phyloP scores from a whole-genome alignment of 228 moss, liverwort and hornwort species.

The Sphagnum fallax region DNA sequence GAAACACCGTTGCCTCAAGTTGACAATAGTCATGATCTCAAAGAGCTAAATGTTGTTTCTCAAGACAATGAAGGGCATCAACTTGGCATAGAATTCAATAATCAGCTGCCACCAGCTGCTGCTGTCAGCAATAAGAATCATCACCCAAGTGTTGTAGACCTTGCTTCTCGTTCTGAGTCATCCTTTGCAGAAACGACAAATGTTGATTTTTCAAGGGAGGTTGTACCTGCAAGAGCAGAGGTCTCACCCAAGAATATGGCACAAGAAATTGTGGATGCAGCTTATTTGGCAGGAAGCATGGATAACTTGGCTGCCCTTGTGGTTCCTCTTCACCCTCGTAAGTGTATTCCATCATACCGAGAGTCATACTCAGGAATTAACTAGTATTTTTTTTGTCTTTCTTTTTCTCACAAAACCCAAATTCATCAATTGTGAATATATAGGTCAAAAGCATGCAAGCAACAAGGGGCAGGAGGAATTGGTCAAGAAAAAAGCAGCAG shows the following conservation, averaged over 20 bases:
- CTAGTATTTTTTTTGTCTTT: not conserved
- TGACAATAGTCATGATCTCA: slow-evolving; percentile 10
- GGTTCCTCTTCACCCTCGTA: slow-evolving; percentile 36
- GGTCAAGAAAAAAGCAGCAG: slow-evolving; percentile 10
- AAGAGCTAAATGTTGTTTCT: slow-evolving; percentile 3
- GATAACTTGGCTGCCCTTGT: slow-evolving; percentile 77
- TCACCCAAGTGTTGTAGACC: no score
- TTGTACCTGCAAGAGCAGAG: slow-evolving; percentile 27
- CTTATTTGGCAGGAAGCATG: slow-evolving; percentile 53
- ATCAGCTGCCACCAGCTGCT: no score
- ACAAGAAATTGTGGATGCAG: slow-evolving; percentile 67
- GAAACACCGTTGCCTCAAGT: slow-evolving; percentile 13
- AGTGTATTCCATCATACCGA: not conserved
- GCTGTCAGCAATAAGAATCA: no score
- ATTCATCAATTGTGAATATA: not conserved
- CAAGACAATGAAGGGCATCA: slow-evolving; percentile 1
- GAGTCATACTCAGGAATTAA: not conserved
- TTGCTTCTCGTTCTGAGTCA: no score
- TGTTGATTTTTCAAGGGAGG: not conserved
- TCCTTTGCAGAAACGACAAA: no score
- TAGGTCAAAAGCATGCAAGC: slow-evolving; percentile 19
- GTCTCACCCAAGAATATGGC: slow-evolving; percentile 35
- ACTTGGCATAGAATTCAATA: no score
- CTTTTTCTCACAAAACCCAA: not conserved
- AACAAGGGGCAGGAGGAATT: slow-evolving; percentile 14